A percentile compares a stretch with the other conserved stretches of the same genome.
Evolutionary conservation across 768 basidiomycete species (phyloP).

Genomic region (Leccinum ochraceum): DNA sequence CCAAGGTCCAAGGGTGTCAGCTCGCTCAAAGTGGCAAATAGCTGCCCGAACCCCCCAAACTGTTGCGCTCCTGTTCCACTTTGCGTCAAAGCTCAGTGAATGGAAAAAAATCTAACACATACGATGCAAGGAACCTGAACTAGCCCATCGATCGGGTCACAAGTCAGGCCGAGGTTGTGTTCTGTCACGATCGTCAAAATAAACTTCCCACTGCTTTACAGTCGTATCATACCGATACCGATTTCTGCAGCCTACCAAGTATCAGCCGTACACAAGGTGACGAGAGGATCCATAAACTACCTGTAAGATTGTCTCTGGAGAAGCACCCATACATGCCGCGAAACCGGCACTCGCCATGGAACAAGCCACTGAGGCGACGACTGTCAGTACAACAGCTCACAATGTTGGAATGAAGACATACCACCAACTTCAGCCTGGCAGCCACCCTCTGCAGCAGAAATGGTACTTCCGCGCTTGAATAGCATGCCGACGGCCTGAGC

Average conservation of each 20-base stretch:
- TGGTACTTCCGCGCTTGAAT: slow-evolving; percentile 96
- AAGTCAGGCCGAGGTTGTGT: slow-evolving; percentile 87
- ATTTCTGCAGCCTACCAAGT: slow-evolving; percentile 74
- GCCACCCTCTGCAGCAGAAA: slow-evolving; percentile 93
- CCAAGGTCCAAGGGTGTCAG: slow-evolving; percentile 10
- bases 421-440: slow-evolving; percentile 96
- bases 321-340: slow-evolving; percentile 91
- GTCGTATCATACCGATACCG: slow-evolving; percentile 66
- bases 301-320: slow-evolving; percentile 81
- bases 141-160: slow-evolving; percentile 91
- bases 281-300: slow-evolving; percentile 34
- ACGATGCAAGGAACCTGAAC: slow-evolving; percentile 97
- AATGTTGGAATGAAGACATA: slow-evolving; percentile 30
- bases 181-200: slow-evolving; percentile 42
- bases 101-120: slow-evolving; percentile 14
- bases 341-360: slow-evolving; percentile 96
- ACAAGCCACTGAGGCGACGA: slow-evolving; percentile 67
- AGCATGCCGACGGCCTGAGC: slow-evolving; percentile 87
- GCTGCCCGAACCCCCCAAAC: slow-evolving; percentile 64
- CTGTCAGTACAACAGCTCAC: slow-evolving; percentile 1
- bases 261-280: neutral
- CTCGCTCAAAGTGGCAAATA: neutral
- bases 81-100: slow-evolving; percentile 5
- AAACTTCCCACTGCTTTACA: neutral
- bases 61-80: slow-evolving; percentile 69